Evolutionary conservation across 257 asterid species (phyloP), one percentile per base, ranked within the genome.

Genomic region (Gynochthodes officinalis): DNA sequence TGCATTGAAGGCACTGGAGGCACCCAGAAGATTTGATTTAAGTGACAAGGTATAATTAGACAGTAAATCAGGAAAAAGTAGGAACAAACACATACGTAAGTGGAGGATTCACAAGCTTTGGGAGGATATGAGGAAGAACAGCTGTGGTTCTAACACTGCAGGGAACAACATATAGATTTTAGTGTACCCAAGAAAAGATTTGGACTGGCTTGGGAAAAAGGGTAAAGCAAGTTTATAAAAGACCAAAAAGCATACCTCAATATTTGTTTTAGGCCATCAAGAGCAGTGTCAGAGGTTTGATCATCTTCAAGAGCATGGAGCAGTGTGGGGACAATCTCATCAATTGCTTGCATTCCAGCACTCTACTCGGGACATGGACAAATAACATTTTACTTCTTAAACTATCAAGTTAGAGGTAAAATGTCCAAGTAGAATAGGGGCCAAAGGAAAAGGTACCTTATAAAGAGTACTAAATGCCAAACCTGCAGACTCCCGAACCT

Each of bases 281-380:
- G 95, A 76, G 99, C 99, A 83, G 97, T 95, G 70, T 92, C 97
- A 78, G 99, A 89, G 71, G 86, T 86, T 83, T 84, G 76, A 64
- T 88, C 91, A 79, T 95, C 96, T 87, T 95, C 99, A 80, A 95
- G 71, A 76, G 98, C 98, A 83, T 87, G 98, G 73, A 95, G 88
- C 67, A 95, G 92, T 64, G 98, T 92, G 23, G 99, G 99, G 65
- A 95, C 97, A 78, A 95, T 95, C 87, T 95, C 99, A 83, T 95
- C 99, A 70, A 95, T 90, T 72, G 99, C 99, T 89, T 92, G 99
- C 90, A 95, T 43, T 64, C 99, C 99, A 87, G 99, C 99, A 85
- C 90, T 95, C 99, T 95, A 79, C 79, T 67, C 61, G 69, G 7
- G 16, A 68, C 35, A 25, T 28, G 12, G 32, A 72, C 13, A 69